Evolutionary conservation across 208 protist genomes (phyloP).

Genomic region (Trypanosoma vivax): DNA sequence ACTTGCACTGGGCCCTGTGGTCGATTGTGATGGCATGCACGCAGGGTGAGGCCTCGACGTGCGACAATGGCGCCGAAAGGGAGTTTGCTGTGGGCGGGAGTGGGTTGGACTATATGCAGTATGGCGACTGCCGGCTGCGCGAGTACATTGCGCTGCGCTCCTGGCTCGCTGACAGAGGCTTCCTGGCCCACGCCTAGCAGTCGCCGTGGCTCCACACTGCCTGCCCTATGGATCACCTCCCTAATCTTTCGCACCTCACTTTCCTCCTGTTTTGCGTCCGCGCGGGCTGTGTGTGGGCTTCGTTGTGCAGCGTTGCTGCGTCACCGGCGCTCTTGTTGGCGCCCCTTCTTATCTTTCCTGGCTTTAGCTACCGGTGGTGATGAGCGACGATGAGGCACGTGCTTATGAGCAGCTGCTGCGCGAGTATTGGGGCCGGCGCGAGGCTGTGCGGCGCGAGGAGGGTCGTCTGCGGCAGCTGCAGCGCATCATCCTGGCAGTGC

Average conservation of each 20-base stretch:
- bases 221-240: no score
- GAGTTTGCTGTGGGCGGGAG: constrained; percentile 67
- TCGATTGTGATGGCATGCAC: constrained; percentile 66
- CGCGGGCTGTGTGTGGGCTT: no score
- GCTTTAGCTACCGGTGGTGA: neutral
- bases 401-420: constrained; percentile 20
- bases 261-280: no score
- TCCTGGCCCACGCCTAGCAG: neutral
- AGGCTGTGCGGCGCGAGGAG: constrained; percentile 33
- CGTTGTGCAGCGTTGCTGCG: no score
- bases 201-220: no score
- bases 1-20: constrained; percentile 77
- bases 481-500: constrained; percentile 24
- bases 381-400: neutral
- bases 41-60: constrained; percentile 16
- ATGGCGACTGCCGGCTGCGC: constrained; percentile 68
- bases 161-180: constrained; percentile 29
- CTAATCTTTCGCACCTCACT: no score
- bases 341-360: constrained; percentile 2
- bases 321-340: no score
- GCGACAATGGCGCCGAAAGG: constrained; percentile 23
- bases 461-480: constrained; percentile 29
- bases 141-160: constrained; percentile 69
- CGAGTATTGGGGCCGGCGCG: constrained; percentile 34
- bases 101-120: constrained; percentile 74